Base-by-base conservation (phyloP, 768 basidiomycete genomes). In the Amanita thiersii region DNA sequence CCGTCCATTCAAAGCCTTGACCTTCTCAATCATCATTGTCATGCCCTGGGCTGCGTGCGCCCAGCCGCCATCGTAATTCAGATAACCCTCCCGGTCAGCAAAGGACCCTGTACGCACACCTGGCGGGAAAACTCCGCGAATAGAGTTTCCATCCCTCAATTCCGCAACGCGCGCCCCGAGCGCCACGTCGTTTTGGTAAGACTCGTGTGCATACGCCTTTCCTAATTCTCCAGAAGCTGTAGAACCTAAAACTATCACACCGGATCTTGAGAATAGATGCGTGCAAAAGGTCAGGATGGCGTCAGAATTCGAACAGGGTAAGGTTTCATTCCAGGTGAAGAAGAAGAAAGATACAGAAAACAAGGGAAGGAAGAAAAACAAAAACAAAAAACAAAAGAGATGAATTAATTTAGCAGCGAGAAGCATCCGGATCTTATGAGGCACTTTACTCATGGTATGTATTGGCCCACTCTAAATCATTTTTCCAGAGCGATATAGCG, bases 31-130 rank as follows among this genome's bases (percentile, higher is more conserved):
- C 44, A 86, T 60, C 7, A 70, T 54, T 2, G 58, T 52, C 6
- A 90, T 52, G 2, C 83, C 88, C 53, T 81, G 73, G 1, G 70
- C 66, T 1, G 92, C 88, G 52, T 82, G 69, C 2, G 77, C 88
- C 92, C 92, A 97, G 10, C 92, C 92, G 1, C 84, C 77, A 26
- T 86, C 79, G 5, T 62, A 64, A 52, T 91, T 94, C 33, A 84
- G 50, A 53, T 85, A 93, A 1, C 82, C 87, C 17, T 58, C 48
- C 24, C 54, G 46, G 6, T 58, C 41, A 5, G 63, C 56, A 42
- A 73, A 66, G 10, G 60, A 49, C 5, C 59, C 64, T 2, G 60
- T 54, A 33, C 31, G 50, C 17, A 74, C 66, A 11, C 50, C 51
- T 0, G 58, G 39, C 2, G 80, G 75, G 49, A 85, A 80, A 4